Evolutionary conservation across 2,329 filamentous ascomycete genomes (phyloP).

Genomic region (Pestalotiopsis sp.): DNA sequence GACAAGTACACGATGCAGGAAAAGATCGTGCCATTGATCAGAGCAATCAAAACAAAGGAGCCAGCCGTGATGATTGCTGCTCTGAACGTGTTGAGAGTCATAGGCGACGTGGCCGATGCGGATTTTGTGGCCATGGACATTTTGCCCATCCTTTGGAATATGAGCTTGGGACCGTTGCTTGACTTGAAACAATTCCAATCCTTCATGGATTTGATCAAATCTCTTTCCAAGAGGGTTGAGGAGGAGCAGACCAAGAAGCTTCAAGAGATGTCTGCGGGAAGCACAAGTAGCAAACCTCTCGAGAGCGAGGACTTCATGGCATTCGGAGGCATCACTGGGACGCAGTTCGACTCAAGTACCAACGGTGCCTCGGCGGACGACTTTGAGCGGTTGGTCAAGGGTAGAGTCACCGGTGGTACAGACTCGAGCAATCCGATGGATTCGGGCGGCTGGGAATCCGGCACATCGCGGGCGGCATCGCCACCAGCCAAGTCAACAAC

Average conservation of each 20-base stretch:
- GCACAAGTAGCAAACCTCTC: constrained; percentile 50
- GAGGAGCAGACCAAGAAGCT: constrained; percentile 87
- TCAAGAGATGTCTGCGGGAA: constrained; percentile 73
- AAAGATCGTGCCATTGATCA: constrained; percentile 88
- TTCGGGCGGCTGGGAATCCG: constrained; percentile 50
- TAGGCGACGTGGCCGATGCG: constrained; percentile 79
- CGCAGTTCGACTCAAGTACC: constrained; percentile 49
- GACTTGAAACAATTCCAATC: constrained; percentile 85
- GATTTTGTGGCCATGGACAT: constrained; percentile 94
- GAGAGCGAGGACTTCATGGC: constrained; percentile 70
- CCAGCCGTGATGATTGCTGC: constrained; percentile 97
- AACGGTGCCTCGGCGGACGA: constrained; percentile 67
- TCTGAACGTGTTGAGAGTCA: constrained; percentile 79
- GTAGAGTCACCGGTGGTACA: constrained; percentile 49
- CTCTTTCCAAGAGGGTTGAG: constrained; percentile 78
- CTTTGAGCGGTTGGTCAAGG: constrained; percentile 89
- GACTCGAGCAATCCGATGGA: constrained; percentile 42
- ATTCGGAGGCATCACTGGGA: constrained; percentile 69
- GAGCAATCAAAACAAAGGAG: constrained; percentile 95
- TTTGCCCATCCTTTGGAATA: constrained; percentile 86
- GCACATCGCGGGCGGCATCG: constrained; percentile 32
- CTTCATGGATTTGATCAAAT: constrained; percentile 89
- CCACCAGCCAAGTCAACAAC: constrained; percentile 38
- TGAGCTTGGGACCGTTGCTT: constrained; percentile 87
- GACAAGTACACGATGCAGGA: constrained; percentile 99